A percentile compares a stretch with the other conserved stretches of the same genome.
phyloP scores from a whole-genome alignment of 345 rosid genomes.

The Cardamine resedifolia region DNA sequence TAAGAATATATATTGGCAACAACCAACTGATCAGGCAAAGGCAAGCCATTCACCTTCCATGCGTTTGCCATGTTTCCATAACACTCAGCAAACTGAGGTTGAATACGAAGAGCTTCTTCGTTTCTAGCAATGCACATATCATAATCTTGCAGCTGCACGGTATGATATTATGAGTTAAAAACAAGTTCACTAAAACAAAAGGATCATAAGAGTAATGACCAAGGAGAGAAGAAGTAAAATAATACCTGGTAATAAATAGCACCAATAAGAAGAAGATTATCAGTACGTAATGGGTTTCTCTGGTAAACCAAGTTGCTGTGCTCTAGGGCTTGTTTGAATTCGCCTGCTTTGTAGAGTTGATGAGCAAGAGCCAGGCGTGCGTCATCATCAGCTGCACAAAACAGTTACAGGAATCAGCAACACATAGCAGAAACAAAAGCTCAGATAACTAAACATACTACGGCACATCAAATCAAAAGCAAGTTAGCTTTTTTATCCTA shows the following conservation, averaged over 20 bases:
- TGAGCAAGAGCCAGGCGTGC: conserved; percentile 70
- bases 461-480: background rate
- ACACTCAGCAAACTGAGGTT: conserved; percentile 97
- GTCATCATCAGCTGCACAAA: conserved; percentile 72
- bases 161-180: conserved; percentile 4
- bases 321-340: conserved; percentile 75
- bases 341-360: conserved; percentile 83
- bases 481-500: conserved; percentile 11
- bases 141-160: conserved; percentile 76
- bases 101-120: conserved; percentile 91
- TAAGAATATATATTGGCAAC: background rate
- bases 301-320: conserved; percentile 78
- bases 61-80: conserved; percentile 99
- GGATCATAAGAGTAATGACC: background rate
- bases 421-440: conserved; percentile 20
- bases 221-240: background rate
- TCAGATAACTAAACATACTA: background rate
- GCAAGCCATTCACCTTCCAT: conserved; percentile 64
- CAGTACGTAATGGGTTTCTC: conserved; percentile 73
- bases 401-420: background rate
- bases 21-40: conserved; percentile 19
- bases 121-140: conserved; percentile 95
- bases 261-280: conserved; percentile 93
- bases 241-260: conserved; percentile 93
- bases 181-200: background rate